Evolutionary conservation across 768 basidiomycete genomes (phyloP), one percentile per base, ranked within the genome.

Genomic region (Gelatoporia subvermispora): DNA sequence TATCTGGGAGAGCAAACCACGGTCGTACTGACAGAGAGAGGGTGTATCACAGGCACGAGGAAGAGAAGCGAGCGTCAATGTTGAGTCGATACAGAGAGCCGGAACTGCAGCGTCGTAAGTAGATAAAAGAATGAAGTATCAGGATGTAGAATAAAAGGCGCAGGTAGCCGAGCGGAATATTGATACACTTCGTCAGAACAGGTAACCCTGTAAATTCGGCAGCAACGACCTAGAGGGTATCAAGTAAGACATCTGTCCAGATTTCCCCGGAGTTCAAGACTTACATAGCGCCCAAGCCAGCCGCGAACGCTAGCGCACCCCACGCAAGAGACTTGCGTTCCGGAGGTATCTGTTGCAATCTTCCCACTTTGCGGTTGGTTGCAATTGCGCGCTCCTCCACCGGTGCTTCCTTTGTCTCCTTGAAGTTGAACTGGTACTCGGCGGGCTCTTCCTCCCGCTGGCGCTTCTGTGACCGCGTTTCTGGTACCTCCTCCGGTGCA

Each of bases 221-320:
- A 57, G 40, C 45, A 57, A 45, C 10, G 50, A 43, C 25, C 53
- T 57, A 28, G 37, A 39, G 28, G 5, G n/a, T 10, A 16, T 8
- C 21, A 2, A 13, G 40, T 48, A 39, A 44, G 41, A 31, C 13
- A 15, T 36, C 36, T 3, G 35, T 16, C 18, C n/a, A 16, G 15
- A n/a, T 7, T 1, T 8, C 18, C 10, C 22, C 15, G 25, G 15
- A 43, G 46, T 28, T n/a, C 25, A 7, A 36, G n/a, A 55, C 57
- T 22, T 47, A 92, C 88, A 86, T 77, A 52, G 88, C 90, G 43
- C 87, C 79, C 64, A 88, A 70, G 23, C 90, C 90, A 43, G 91
- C 72, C 34, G 87, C 88, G 66, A 95, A 94, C 17, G 86, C 85
- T 34, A 87, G 75, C 17, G 86, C 72, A 34, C 91, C 91, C 90